Evolutionary conservation across 2,329 filamentous ascomycete species (phyloP), one percentile per base, ranked within the genome.

Genomic region (Alternaria sp.): DNA sequence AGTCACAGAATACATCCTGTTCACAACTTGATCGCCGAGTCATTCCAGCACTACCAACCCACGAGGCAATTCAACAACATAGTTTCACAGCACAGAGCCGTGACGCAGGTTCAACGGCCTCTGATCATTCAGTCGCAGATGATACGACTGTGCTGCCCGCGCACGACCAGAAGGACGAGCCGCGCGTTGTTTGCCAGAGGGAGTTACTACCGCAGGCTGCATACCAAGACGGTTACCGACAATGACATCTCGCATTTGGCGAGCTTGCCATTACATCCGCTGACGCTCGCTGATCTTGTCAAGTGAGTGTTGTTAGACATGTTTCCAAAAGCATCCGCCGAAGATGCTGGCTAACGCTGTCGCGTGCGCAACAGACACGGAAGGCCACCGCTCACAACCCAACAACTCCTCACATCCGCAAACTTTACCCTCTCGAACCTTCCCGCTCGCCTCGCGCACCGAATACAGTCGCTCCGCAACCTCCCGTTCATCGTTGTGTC

Each of bases 401-500:
- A 89, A 37, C 90, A 92, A 23, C 86, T 99, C 55, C 88, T 97
- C 70, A 88, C 90, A 36, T 97, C 93, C 2, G 95, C 95, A 62
- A 97, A 97, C 81, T 98, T 98, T 80, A 96, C 95, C 11, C 89
- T 98, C 66, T 91, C 90, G 28, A 90, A 97, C 52, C 88, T 98
- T 9, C 95, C 95, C 13, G 91, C 95, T 49, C 92, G 95, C 36
- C 88, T 99, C 26, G 95, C 95, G 26, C 92, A 96, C 76, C 92
- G 95, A 56, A 96, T 99, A 65, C 91, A 97, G 77, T 92, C 93
- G 41, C 83, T 99, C 17, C 90, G 93, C 63, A 97, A 96, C 75
- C 86, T 99, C 8, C 95, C 95, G 0, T 99, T 94, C 78, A 98
- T 99, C 65, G 94, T 99, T 54, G 95, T 99, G 26, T 93, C 94